A percentile compares a stretch with the other conserved stretches of the same genome.
Conservation (phyloP, 176 grass and related monocot genomes). For the Carex scoparia region DNA sequence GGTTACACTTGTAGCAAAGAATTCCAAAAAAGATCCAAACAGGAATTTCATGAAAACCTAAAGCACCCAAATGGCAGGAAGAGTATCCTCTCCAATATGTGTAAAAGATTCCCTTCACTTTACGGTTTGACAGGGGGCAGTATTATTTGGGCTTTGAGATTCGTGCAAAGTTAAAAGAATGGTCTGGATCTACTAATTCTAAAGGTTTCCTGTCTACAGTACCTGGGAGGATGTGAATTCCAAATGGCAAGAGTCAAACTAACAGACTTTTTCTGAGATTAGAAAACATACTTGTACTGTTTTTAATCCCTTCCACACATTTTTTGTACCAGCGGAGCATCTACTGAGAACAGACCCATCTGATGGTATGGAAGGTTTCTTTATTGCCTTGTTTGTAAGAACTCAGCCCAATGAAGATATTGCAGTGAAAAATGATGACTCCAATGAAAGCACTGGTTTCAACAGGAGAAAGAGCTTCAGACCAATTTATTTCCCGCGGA, state of each 20-base stretch:
- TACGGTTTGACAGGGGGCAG: too few relatives aligned
- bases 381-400: constrained; percentile 79
- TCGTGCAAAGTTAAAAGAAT: too few relatives aligned
- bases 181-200: too few relatives aligned
- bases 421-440: neutral
- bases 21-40: neutral
- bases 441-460: neutral
- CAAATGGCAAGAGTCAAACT: neutral
- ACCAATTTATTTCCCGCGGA: constrained; percentile 34
- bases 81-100: too few relatives aligned
- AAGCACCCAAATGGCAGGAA: neutral
- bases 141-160: too few relatives aligned
- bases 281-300: neutral
- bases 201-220: too few relatives aligned
- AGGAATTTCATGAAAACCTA: neutral
- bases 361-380: constrained; percentile 83
- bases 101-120: too few relatives aligned
- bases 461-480: constrained; percentile 6
- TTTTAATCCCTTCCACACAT: neutral
- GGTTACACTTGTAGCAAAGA: neutral
- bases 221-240: too few relatives aligned
- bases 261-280: neutral
- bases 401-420: neutral
- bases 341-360: constrained; percentile 69
- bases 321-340: constrained; percentile 47